Percentiles rank a stretch among this genome's conserved stretches.
phyloP scores from a whole-genome alignment of 306 rosid species.

The Glycine soja region DNA sequence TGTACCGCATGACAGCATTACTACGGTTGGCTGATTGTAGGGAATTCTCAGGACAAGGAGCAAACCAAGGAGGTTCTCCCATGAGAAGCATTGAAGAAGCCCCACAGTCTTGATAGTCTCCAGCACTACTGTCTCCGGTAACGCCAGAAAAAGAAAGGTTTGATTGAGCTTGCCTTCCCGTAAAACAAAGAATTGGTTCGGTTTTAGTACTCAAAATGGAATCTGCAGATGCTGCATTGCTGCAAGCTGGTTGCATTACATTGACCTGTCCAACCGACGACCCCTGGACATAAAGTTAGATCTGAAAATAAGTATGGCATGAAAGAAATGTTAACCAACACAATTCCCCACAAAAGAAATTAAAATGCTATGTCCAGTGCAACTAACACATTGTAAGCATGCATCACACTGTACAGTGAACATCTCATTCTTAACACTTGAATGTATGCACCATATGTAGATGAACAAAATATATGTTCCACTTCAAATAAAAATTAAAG shows the following conservation, averaged over 20 bases:
- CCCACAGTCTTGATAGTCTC: constrained; percentile 87
- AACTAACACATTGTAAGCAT: constrained; percentile 24
- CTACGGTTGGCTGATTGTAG: constrained; percentile 79
- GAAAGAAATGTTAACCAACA: constrained; percentile 20
- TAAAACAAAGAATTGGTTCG: constrained; percentile 69
- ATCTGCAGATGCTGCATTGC: constrained; percentile 87
- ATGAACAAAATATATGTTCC: background rate
- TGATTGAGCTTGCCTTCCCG: constrained; percentile 65
- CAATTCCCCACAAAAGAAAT: constrained; percentile 4
- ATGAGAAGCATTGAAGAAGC: constrained; percentile 79
- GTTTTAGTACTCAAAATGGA: constrained; percentile 80
- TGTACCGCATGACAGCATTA: constrained; percentile 92
- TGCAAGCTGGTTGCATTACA: constrained; percentile 67
- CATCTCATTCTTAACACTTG: background rate
- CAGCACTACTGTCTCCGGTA: constrained; percentile 65
- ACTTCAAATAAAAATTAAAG: background rate
- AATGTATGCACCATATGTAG: constrained; percentile 14
- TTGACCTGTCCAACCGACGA: constrained; percentile 57
- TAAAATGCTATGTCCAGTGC: constrained; percentile 1
- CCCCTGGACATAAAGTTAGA: constrained; percentile 59
- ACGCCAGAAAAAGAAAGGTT: constrained; percentile 80
- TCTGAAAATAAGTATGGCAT: constrained; percentile 31
- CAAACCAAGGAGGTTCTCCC: constrained; percentile 95
- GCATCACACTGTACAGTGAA: constrained; percentile 25
- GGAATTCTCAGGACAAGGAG: constrained; percentile 73